Evolutionary conservation across 139 green algal genomes (phyloP).

Genomic region (Trebouxia sp.): DNA sequence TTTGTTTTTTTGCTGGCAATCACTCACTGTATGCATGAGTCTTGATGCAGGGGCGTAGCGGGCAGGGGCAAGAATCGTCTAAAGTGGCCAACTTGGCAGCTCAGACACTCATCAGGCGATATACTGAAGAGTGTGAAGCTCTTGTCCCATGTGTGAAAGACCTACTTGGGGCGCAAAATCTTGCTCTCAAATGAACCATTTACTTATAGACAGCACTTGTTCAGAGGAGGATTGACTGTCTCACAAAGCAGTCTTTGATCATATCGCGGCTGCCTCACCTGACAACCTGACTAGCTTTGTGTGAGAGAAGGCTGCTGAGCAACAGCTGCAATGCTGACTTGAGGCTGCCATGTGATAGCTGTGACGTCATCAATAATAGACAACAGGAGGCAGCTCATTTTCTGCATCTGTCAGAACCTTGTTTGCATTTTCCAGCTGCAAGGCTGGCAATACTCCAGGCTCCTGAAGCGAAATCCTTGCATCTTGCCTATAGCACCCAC

Average conservation of each 20-base stretch:
- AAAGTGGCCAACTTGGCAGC: conserved; percentile 7
- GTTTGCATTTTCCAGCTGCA: conserved; percentile 16
- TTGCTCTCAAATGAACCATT: neutral
- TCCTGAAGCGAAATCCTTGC: neutral
- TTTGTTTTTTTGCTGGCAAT: neutral
- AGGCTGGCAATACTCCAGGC: neutral
- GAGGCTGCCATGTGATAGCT: neutral
- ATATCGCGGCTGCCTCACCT: too few species aligned
- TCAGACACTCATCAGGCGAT: conserved; percentile 12
- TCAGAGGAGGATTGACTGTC: too few species aligned
- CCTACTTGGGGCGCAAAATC: neutral
- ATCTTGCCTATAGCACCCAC: conserved; percentile 8
- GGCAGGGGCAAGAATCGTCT: neutral
- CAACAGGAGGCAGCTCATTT: neutral
- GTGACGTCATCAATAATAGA: conserved; percentile 1
- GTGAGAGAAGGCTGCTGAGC: too few species aligned
- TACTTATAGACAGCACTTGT: too few species aligned
- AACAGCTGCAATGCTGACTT: too few species aligned
- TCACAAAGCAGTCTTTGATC: neutral
- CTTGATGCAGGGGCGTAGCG: neutral
- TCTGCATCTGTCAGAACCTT: neutral
- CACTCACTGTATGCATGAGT: neutral
- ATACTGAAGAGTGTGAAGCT: conserved; percentile 8
- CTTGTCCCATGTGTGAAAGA: conserved; percentile 7
- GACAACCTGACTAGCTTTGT: too few species aligned